Percentiles rank a stretch among this genome's conserved stretches.
phyloP scores from a whole-genome alignment of 139 green algal species.

The Prasinococcaceae sp. region DNA sequence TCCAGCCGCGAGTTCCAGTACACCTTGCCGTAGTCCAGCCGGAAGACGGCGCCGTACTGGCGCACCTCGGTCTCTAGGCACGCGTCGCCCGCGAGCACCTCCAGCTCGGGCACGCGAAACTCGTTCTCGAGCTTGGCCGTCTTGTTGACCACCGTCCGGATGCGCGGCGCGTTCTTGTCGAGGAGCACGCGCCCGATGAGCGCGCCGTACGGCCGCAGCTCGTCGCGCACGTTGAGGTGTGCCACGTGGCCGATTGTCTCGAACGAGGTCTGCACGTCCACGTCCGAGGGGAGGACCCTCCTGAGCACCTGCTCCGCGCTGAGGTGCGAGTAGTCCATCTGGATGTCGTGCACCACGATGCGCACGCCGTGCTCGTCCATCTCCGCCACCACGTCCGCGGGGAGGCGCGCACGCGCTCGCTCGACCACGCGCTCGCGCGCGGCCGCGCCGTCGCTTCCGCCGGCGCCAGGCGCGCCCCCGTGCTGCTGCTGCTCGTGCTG shows the following conservation, averaged over 20 bases:
- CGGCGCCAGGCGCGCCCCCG: too few relatives aligned
- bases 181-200: constrained; percentile 44
- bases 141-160: constrained; percentile 93
- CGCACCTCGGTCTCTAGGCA: background rate
- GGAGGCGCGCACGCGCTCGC: constrained; percentile 4
- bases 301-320: constrained; percentile 31
- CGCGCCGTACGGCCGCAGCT: constrained; percentile 63
- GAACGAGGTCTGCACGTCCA: constrained; percentile 76
- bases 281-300: constrained; percentile 54
- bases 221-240: constrained; percentile 83
- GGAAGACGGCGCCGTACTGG: constrained; percentile 71
- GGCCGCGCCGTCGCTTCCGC: too few relatives aligned
- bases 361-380: constrained; percentile 9
- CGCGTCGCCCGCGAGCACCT: constrained; percentile 74
- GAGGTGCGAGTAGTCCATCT: constrained; percentile 45
- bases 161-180: constrained; percentile 64
- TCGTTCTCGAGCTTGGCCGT: constrained; percentile 77
- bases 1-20: constrained; percentile 98
- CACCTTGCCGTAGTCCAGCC: constrained; percentile 77
- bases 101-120: constrained; percentile 85
- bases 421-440: too few relatives aligned
- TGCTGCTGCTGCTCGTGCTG: too few relatives aligned
- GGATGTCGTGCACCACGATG: constrained; percentile 19
- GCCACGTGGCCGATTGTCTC: constrained; percentile 90
- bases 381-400: background rate